Evolutionary conservation across 1,139 yeast species (phyloP).

Genomic region (Magnusiomyces sp.): DNA sequence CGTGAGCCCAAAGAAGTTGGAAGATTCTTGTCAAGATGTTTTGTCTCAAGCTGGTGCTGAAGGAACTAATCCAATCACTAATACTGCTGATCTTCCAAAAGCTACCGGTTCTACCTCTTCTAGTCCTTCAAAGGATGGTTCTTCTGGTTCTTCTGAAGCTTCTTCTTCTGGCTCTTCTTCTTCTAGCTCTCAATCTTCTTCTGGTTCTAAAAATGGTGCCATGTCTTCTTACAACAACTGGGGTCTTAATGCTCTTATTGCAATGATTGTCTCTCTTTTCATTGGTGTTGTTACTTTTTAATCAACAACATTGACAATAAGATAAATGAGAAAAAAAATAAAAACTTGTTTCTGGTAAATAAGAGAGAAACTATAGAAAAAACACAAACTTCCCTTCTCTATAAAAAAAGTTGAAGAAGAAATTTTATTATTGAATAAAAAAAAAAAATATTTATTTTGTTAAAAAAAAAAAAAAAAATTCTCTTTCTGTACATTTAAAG

Average conservation of each 20-base stretch:
- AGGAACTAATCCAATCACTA: conserved; percentile 43
- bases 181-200: not conserved
- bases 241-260: not conserved
- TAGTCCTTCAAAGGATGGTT: no score
- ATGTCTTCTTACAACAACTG: not conserved
- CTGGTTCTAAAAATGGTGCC: not conserved
- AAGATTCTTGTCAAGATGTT: no score
- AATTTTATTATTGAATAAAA: no score
- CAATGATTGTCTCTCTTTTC: not conserved
- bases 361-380: no score
- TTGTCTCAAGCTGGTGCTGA: conserved; percentile 53
- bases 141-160: not conserved
- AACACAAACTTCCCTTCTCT: no score
- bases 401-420: no score
- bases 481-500: not conserved
- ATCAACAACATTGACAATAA: not conserved
- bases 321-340: not conserved
- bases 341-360: not conserved
- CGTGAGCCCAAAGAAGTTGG: not conserved
- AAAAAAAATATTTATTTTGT: no score
- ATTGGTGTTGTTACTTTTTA: not conserved
- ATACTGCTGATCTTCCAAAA: not conserved
- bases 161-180: not conserved
- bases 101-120: not conserved
- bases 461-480: not conserved